phyloP scores from a whole-genome alignment of 1,284 basidiomycete genomes.

The Wallemia mellicola region DNA sequence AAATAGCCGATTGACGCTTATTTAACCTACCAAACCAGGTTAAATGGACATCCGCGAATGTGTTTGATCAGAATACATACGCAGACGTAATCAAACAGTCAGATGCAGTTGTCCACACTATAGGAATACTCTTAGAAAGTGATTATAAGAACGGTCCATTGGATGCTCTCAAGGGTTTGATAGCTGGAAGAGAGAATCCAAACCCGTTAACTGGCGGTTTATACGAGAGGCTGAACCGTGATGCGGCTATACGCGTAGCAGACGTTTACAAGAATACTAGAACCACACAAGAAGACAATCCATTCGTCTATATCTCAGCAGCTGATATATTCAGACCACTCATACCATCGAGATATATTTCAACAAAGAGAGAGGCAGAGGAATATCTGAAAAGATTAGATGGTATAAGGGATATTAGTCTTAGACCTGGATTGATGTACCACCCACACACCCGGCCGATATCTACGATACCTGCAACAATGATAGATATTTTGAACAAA shows the following conservation, averaged over 20 bases:
- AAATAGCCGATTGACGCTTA: neutral
- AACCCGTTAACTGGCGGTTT: conserved; percentile 13
- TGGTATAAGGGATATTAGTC: conserved; percentile 4
- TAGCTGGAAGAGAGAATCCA: neutral
- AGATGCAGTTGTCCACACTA: conserved; percentile 58
- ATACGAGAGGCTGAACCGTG: conserved; percentile 62
- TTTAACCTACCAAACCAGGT: neutral
- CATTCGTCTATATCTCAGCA: conserved; percentile 81
- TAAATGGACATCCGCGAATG: neutral
- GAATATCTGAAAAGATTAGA: conserved; percentile 22
- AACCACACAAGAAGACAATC: conserved; percentile 20
- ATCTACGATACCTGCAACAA: conserved; percentile 52
- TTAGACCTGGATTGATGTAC: conserved; percentile 66
- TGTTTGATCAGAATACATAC: neutral
- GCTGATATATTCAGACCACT: conserved; percentile 72
- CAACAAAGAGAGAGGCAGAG: conserved; percentile 72
- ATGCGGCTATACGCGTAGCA: conserved; percentile 34
- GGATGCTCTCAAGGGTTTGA: conserved; percentile 12
- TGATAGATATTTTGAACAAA: conserved; percentile 56
- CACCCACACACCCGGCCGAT: conserved; percentile 73
- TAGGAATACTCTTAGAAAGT: conserved; percentile 68
- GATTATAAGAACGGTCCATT: conserved; percentile 47
- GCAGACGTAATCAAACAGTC: neutral
- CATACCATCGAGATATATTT: conserved; percentile 54
- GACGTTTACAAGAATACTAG: conserved; percentile 7